A percentile compares a stretch with the other conserved stretches of the same genome.
These are phyloP conservation scores for Salix udensis DNA, from an alignment of 345 rosid species.

Conservation along the genomic window DNA sequence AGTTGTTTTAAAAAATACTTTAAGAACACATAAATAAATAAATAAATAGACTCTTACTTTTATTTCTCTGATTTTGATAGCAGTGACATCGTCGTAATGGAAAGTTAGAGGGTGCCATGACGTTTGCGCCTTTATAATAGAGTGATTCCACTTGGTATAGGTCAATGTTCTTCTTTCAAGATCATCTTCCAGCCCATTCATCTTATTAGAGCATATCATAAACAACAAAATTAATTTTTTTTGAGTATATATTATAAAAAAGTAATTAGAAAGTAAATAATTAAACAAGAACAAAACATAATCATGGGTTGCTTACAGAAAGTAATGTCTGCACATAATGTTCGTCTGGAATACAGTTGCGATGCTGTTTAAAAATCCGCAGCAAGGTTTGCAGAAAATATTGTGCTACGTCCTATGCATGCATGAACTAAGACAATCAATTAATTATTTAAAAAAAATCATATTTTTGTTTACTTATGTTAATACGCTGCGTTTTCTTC, in stretches of 20 bases:
- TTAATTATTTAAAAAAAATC: background rate
- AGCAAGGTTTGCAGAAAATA: background rate
- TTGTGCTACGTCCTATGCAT: background rate
- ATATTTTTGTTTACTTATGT: too few relatives aligned
- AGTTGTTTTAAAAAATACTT: too few relatives aligned
- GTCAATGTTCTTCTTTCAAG: constrained; percentile 19
- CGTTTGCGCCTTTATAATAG: background rate
- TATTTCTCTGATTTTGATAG: constrained; percentile 12
- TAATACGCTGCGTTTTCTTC: too few relatives aligned
- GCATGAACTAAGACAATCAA: background rate
- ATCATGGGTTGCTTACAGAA: constrained; percentile 8
- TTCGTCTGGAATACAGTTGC: constrained; percentile 26
- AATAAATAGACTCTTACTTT: constrained; percentile 6
- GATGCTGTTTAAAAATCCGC: background rate
- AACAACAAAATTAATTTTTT: too few relatives aligned
- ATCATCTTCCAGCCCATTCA: constrained; percentile 20
- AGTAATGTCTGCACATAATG: constrained; percentile 30
- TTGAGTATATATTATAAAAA: background rate
- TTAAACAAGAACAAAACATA: background rate
- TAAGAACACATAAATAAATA: too few relatives aligned
- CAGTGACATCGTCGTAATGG: constrained; percentile 7
- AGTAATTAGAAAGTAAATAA: background rate
- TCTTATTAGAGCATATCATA: background rate
- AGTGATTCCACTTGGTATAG: constrained; percentile 16
- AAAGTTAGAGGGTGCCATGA: constrained; percentile 26